Percentiles rank a stretch among this genome's conserved stretches.
Evolutionary conservation across 352 stramenopile species (phyloP).

Genomic region (Pythium myriotylum): DNA sequence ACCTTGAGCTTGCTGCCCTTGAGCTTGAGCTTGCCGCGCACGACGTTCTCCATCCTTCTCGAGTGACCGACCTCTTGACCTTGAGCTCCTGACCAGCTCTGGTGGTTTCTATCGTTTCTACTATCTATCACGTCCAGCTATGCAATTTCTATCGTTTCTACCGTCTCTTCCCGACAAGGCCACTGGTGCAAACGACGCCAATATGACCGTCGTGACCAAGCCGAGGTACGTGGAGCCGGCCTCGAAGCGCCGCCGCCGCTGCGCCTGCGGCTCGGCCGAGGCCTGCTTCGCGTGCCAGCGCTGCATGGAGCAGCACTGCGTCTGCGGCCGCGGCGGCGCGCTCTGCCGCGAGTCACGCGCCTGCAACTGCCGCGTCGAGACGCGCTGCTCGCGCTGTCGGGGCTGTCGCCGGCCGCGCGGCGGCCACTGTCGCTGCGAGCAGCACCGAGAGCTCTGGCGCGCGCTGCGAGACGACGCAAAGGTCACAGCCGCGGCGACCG

Average conservation of each 20-base stretch:
- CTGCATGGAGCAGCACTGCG: conserved; percentile 67
- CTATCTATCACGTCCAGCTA: too few relatives aligned
- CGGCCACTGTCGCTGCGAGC: conserved; percentile 66
- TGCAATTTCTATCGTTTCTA: conserved; percentile 24
- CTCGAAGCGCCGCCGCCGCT: conserved; percentile 31
- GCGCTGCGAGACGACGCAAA: conserved; percentile 7
- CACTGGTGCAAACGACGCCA: neutral
- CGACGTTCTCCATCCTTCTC: conserved; percentile 71
- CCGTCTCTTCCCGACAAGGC: conserved; percentile 16
- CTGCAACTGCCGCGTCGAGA: conserved; percentile 49
- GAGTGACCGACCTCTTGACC: too few relatives aligned
- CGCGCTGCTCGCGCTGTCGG: conserved; percentile 55
- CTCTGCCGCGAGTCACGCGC: conserved; percentile 67
- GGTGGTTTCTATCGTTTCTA: too few relatives aligned
- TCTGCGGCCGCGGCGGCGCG: conserved; percentile 33
- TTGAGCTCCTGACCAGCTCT: too few relatives aligned
- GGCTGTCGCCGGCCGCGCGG: conserved; percentile 45
- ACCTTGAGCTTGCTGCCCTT: conserved; percentile 76
- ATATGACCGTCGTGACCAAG: neutral
- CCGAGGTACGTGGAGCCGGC: neutral
- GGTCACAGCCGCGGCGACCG: neutral
- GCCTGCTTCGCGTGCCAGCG: conserved; percentile 51
- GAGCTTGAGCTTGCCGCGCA: conserved; percentile 84
- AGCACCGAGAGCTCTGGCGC: conserved; percentile 34
- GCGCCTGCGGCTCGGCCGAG: conserved; percentile 51